A percentile compares a stretch with the other conserved stretches of the same genome.
Conservation (phyloP, 495 filamentous ascomycete genomes). For the Annulohypoxylon nitens region DNA sequence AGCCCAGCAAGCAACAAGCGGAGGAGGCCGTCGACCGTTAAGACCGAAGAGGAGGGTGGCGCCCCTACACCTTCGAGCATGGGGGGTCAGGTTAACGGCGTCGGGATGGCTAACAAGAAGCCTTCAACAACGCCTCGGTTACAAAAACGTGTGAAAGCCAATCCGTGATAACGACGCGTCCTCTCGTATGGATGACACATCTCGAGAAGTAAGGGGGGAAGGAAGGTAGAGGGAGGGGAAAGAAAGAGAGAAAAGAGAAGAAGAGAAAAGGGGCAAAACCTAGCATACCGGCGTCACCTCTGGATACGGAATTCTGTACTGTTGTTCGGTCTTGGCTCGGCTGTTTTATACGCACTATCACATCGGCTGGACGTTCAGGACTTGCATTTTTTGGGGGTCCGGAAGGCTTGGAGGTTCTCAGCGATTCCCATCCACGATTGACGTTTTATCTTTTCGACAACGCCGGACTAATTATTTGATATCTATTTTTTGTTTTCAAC, state of each 20-base stretch:
- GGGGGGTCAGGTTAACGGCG: slow-evolving; percentile 61
- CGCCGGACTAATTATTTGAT: slow-evolving; percentile 43
- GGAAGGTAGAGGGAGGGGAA: background rate
- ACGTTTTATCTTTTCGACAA: slow-evolving; percentile 36
- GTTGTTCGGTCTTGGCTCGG: slow-evolving; percentile 41
- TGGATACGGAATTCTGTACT: slow-evolving; percentile 42
- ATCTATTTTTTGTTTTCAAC: slow-evolving; percentile 19
- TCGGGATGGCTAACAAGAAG: slow-evolving; percentile 54
- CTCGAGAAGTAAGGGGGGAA: background rate
- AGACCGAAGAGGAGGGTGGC: slow-evolving; percentile 75
- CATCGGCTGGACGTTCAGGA: slow-evolving; percentile 46
- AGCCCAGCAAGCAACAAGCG: slow-evolving; percentile 86
- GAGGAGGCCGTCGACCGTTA: slow-evolving; percentile 80
- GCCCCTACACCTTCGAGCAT: slow-evolving; percentile 59
- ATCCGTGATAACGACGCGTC: slow-evolving; percentile 42
- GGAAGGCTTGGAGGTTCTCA: slow-evolving; percentile 40
- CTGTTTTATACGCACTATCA: slow-evolving; percentile 41
- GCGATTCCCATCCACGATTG: slow-evolving; percentile 47
- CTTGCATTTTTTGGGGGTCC: slow-evolving; percentile 42
- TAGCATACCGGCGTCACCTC: slow-evolving; percentile 41
- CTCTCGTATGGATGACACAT: background rate
- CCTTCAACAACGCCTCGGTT: slow-evolving; percentile 60
- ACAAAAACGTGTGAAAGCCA: slow-evolving; percentile 60
- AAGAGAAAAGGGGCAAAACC: slow-evolving; percentile 6
- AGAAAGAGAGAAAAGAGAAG: background rate